phyloP scores from a whole-genome alignment of 495 filamentous ascomycete genomes.

The Haplographium delicatum region DNA sequence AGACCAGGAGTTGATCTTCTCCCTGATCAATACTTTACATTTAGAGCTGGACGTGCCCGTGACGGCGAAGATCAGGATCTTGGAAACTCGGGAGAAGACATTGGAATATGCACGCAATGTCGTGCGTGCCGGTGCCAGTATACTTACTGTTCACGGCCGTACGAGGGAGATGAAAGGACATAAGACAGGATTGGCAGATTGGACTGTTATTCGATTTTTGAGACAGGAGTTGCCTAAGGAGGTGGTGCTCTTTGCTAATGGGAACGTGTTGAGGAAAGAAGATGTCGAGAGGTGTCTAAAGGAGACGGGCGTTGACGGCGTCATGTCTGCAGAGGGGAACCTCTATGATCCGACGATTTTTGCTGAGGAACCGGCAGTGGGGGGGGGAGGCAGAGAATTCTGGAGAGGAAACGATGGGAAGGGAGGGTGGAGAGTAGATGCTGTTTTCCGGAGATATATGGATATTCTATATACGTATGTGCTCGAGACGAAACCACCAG shows the following conservation, averaged over 20 bases:
- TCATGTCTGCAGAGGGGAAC: conserved; percentile 96
- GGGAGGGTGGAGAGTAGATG: conserved; percentile 87
- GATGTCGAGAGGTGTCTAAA: conserved; percentile 77
- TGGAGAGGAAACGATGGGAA: conserved; percentile 78
- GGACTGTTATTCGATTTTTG: conserved; percentile 75
- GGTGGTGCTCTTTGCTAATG: conserved; percentile 94
- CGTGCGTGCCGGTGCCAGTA: conserved; percentile 80
- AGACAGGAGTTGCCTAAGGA: conserved; percentile 78
- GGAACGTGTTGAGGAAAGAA: conserved; percentile 78
- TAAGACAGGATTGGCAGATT: conserved; percentile 90
- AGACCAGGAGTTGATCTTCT: conserved; percentile 75
- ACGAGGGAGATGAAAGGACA: conserved; percentile 92
- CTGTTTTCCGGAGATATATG: conserved; percentile 78
- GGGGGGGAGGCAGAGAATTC: conserved; percentile 66
- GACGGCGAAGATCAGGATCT: conserved; percentile 90
- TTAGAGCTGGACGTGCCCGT: conserved; percentile 65
- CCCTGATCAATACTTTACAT: conserved; percentile 73
- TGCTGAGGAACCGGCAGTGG: conserved; percentile 55
- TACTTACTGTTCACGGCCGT: conserved; percentile 88
- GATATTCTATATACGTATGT: conserved; percentile 81
- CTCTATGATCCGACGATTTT: conserved; percentile 89
- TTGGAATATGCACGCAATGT: conserved; percentile 88
- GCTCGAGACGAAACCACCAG: conserved; percentile 54
- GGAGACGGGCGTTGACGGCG: conserved; percentile 83
- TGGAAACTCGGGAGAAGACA: conserved; percentile 81